phyloP scores from a whole-genome alignment of 2,329 filamentous ascomycete species.

The Bipolaris bicolor region DNA sequence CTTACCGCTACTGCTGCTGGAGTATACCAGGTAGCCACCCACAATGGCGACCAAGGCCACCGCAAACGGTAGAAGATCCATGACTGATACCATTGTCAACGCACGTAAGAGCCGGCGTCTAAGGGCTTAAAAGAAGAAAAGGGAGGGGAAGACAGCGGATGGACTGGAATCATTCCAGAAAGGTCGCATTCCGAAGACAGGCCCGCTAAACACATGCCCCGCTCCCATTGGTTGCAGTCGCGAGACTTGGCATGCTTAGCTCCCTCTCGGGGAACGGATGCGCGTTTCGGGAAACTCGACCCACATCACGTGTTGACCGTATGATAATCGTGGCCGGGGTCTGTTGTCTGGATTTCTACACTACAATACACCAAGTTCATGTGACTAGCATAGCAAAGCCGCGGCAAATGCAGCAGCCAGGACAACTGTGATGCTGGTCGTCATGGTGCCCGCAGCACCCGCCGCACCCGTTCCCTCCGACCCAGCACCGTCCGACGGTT shows the following conservation, averaged over 20 bases:
- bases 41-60: constrained; percentile 69
- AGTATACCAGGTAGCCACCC: constrained; percentile 73
- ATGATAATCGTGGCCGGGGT: background rate
- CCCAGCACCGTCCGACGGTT: constrained; percentile 9
- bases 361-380: background rate
- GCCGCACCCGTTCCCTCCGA: constrained; percentile 18
- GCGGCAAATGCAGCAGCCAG: constrained; percentile 19
- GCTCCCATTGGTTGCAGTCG: background rate
- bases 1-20: constrained; percentile 68
- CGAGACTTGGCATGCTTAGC: background rate
- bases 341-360: background rate
- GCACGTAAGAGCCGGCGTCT: constrained; percentile 2
- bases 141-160: background rate
- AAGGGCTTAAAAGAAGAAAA: background rate
- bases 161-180: background rate
- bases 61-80: constrained; percentile 72
- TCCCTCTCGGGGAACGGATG: background rate
- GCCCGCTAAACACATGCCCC: background rate
- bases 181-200: background rate
- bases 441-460: constrained; percentile 11
- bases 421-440: constrained; percentile 13
- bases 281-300: constrained; percentile 1
- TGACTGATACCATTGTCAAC: constrained; percentile 73
- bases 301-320: constrained; percentile 1
- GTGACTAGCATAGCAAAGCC: constrained; percentile 8